Evolutionary conservation across 441 rosid genomes (phyloP).

Genomic region (Viola pubescens): DNA sequence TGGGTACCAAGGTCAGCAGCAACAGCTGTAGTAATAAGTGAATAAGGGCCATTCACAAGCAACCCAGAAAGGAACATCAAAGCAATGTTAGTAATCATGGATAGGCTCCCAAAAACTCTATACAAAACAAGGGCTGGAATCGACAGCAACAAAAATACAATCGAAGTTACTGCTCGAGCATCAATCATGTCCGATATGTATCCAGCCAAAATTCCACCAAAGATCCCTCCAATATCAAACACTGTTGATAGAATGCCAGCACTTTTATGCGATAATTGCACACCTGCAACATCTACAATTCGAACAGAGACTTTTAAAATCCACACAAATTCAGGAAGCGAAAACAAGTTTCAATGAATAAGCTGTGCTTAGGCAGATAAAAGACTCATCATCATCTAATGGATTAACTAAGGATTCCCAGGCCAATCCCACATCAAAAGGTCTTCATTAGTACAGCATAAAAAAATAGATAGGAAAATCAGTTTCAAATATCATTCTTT

Average conservation of each 20-base stretch:
- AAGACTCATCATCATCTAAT: too few species aligned
- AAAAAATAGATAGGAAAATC: too few species aligned
- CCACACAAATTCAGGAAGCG: too few species aligned
- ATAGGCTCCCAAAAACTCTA: conserved; percentile 58
- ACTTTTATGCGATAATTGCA: conserved; percentile 9
- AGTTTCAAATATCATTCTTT: too few species aligned
- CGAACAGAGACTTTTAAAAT: too few species aligned
- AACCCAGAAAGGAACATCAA: conserved; percentile 79
- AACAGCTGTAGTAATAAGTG: conserved; percentile 84
- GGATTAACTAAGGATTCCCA: too few species aligned
- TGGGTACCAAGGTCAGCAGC: conserved; percentile 95
- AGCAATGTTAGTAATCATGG: conserved; percentile 46
- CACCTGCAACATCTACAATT: too few species aligned
- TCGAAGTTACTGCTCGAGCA: conserved; percentile 76
- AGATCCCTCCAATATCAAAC: conserved; percentile 79
- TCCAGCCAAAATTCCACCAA: conserved; percentile 78
- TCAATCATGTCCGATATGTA: conserved; percentile 63
- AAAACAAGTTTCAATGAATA: too few species aligned
- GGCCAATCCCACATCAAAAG: too few species aligned
- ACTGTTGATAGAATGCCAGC: conserved; percentile 83
- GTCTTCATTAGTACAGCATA: too few species aligned
- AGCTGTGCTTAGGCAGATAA: too few species aligned
- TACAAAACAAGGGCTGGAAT: conserved; percentile 68
- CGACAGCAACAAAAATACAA: conserved; percentile 56
- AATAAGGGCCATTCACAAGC: conserved; percentile 80